phyloP scores from a whole-genome alignment of 768 basidiomycete species.

The Phylloporus sp. region DNA sequence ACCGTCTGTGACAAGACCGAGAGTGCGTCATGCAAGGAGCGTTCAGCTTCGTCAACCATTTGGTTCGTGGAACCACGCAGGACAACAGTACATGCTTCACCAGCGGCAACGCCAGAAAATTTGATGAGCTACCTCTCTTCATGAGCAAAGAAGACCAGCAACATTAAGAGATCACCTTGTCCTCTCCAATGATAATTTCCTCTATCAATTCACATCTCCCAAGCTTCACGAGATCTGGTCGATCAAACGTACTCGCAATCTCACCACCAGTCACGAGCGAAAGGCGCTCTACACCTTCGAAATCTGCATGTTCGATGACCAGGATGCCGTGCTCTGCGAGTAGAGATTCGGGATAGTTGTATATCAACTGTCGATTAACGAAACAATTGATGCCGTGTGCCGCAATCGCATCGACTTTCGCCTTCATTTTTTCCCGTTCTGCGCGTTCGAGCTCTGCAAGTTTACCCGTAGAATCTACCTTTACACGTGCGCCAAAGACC shows the following conservation, averaged over 20 bases:
- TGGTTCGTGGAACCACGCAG: slow-evolving; percentile 96
- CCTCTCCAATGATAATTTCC: slow-evolving; percentile 99
- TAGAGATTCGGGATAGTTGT: slow-evolving; percentile 97
- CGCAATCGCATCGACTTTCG: slow-evolving; percentile 92
- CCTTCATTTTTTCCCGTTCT: slow-evolving; percentile 99
- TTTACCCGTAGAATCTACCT: slow-evolving; percentile 95
- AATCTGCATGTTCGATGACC: slow-evolving; percentile 98
- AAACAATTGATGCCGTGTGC: slow-evolving; percentile 95
- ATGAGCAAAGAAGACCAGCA: slow-evolving; percentile 1
- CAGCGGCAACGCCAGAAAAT: slow-evolving; percentile 98
- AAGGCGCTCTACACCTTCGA: slow-evolving; percentile 95
- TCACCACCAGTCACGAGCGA: slow-evolving; percentile 97
- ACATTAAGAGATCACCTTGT: slow-evolving; percentile 61
- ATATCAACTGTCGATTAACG: slow-evolving; percentile 97
- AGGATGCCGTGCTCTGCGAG: slow-evolving; percentile 94
- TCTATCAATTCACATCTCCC: slow-evolving; percentile 94
- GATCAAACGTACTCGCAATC: slow-evolving; percentile 92
- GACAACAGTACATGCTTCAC: slow-evolving; percentile 96
- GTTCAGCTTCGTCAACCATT: slow-evolving; percentile 99
- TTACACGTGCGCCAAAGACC: slow-evolving; percentile 94
- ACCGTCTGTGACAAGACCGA: slow-evolving; percentile 97
- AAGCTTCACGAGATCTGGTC: slow-evolving; percentile 88
- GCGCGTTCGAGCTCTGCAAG: slow-evolving; percentile 97
- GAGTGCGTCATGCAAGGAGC: slow-evolving; percentile 95
- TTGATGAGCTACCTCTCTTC: slow-evolving; percentile 77